Evolutionary conservation across 257 asterid genomes (phyloP), one percentile per base, ranked within the genome.

Genomic region (Osmanthus fragrans): DNA sequence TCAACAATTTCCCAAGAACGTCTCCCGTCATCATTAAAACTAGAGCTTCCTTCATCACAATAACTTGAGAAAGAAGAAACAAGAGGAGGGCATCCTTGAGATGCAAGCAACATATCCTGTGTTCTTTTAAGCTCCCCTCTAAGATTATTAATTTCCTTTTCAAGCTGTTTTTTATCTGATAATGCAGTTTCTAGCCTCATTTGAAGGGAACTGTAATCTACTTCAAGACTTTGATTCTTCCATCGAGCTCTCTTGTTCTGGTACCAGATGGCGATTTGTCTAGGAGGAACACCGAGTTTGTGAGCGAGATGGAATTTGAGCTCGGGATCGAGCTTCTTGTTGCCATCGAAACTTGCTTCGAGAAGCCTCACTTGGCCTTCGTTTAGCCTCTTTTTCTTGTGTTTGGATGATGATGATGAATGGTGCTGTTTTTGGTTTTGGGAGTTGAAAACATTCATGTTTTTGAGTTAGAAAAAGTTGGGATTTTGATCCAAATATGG

Each of bases 251-350:
- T 74, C 81, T 86, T 91, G 86, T 94, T 94, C 73, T 94, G 99
- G 67, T 92, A 91, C 99, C 99, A 92, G 4, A 94, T 91, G 5
- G 99, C 97, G 36, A 94, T 84, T 79, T 94, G 99, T 12, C 99
- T 76, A 0, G 97, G 94, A 0, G 96, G 96, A 10, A 92, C 90
- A 15, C 96, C 90, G 10, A 94, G 88, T 75, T 92, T 89, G 7
- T 84, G 86, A 0, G 99, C 92, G 32, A 94, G 89, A 80, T 88
- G 89, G 83, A 91, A 80, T 77, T 94, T 94, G 25, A 80, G 87
- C 73, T 89, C 97, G 7, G 95, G 94, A 34, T 94, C 96, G 19
- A 94, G 97, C 84, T 94, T 94, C 87, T 84, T 89, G 80, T 76
- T 70, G 74, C 89, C 80, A 73, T 85, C 89, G 88, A 94, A 94